Base-by-base conservation (phyloP, 2,329 filamentous ascomycete genomes). In the Plenodomus biglobosus region DNA sequence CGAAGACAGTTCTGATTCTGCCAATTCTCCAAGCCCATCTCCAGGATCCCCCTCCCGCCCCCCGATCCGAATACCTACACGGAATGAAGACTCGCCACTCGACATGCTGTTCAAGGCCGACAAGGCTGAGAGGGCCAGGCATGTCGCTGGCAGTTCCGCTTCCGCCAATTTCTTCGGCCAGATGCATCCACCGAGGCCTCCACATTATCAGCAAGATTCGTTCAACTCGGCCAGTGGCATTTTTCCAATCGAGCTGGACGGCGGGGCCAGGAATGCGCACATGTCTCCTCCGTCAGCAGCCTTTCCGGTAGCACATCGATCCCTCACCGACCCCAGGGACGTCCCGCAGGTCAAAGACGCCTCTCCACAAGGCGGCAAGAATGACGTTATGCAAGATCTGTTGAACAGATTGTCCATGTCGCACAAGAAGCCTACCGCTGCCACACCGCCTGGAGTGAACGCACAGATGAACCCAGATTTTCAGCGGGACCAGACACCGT, bases 61-160 rank as follows among this genome's bases (percentile, higher is more conserved):
- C 74, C 80, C 62, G 15, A 70, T 75, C 24, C 51, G 65, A 1
- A 61, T 69, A n/a, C 70, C 71, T 15, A 70, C 65, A 8, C 68
- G 71, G n/a, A 69, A 78, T 46, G 75, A 84, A 50, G 83, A 89
- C 52, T 95, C 91, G 10, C 91, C 92, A 1, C 78, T 97, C 3
- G 92, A 97, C 62, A 81, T 95, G 54, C 86, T 97, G 67, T 97
- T 97, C 77, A 86, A 87, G 52, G 91, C 90, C 27, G 88, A 96
- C 60, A 83, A 88, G 41, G 86, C 88, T 52, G 88, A 94, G 70
- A 87, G 85, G 65, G 85, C 85, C 44, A 78, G 80, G 50, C 80
- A 79, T 38, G 77, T 78, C 20, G 78, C 80, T 49, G 77, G 78
- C 17, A 69, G 54, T 40, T 60, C 59, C 56, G 66, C 46, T 5